These are phyloP conservation scores for Sphagnum contortum DNA, from an alignment of 225 moss, liverwort and hornwort species.

Conservation along the genomic window DNA sequence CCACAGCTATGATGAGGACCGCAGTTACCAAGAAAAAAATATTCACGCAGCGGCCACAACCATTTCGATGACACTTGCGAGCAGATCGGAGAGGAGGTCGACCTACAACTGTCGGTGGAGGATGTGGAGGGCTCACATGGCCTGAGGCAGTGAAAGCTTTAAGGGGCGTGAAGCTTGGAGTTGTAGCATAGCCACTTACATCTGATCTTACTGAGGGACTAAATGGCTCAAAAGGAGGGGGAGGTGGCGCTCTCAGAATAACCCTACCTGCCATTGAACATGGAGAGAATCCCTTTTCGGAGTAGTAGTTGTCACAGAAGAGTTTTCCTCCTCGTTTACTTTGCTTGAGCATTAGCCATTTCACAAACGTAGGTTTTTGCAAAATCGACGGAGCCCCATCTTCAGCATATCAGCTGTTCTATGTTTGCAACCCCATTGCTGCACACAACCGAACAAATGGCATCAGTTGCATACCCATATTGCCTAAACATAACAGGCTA, in stretches of 20 bases:
- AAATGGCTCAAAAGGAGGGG: conserved; percentile 29
- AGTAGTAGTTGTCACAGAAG: too few relatives aligned
- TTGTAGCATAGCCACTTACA: conserved; percentile 25
- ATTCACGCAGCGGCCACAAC: conserved; percentile 15
- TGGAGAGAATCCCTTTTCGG: too few relatives aligned
- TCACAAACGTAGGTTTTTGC: too few relatives aligned
- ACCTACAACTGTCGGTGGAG: conserved; percentile 43
- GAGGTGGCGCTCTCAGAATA: conserved; percentile 15
- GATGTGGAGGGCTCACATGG: conserved; percentile 25
- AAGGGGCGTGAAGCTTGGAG: conserved; percentile 20
- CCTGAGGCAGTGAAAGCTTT: conserved; percentile 41
- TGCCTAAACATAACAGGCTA: too few relatives aligned
- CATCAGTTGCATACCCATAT: too few relatives aligned
- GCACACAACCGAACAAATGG: too few relatives aligned
- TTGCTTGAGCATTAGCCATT: too few relatives aligned
- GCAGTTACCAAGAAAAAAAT: conserved; percentile 20
- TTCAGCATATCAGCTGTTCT: too few relatives aligned
- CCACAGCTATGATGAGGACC: conserved; percentile 21
- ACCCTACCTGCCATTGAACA: conserved; percentile 22
- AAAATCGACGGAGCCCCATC: too few relatives aligned
- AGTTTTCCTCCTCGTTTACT: too few relatives aligned
- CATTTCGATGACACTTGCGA: conserved; percentile 1
- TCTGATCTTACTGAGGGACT: conserved; percentile 45
- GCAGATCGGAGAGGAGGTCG: conserved; percentile 21
- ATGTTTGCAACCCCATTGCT: too few relatives aligned